phyloP scores from a whole-genome alignment of 257 asterid species.

The Craterostigma plantagineum region DNA sequence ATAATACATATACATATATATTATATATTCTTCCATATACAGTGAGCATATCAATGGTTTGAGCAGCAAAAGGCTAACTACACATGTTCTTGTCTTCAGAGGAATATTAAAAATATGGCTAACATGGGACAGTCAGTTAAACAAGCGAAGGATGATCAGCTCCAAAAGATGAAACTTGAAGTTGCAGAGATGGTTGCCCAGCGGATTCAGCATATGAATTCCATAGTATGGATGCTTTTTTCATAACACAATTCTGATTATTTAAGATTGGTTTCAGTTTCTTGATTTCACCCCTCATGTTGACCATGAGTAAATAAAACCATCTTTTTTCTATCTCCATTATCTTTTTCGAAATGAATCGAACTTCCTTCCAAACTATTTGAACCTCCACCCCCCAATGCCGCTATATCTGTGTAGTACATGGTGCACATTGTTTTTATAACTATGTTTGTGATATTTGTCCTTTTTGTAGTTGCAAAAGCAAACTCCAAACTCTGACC shows the following conservation, averaged over 20 bases:
- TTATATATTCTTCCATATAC: background rate
- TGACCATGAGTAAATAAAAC: too few species aligned
- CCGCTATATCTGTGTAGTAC: too few species aligned
- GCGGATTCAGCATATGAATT: constrained; percentile 43
- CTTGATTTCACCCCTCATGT: too few species aligned
- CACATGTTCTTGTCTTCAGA: constrained; percentile 24
- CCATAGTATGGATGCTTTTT: constrained; percentile 39
- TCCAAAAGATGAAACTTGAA: constrained; percentile 78
- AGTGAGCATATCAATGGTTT: background rate
- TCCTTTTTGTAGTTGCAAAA: constrained; percentile 45
- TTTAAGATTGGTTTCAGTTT: too few species aligned
- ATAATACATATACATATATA: background rate
- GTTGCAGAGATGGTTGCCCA: constrained; percentile 74
- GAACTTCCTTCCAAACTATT: too few species aligned
- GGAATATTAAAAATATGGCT: constrained; percentile 74
- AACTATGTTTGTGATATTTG: constrained; percentile 7
- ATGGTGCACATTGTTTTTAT: background rate
- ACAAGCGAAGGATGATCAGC: constrained; percentile 63
- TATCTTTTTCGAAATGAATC: too few species aligned
- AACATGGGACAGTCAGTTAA: constrained; percentile 65
- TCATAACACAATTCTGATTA: too few species aligned
- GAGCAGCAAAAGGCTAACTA: constrained; percentile 5
- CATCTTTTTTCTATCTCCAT: too few species aligned
- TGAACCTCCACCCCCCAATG: too few species aligned
- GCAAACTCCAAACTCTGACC: constrained; percentile 45